phyloP scores from a whole-genome alignment of 2,329 filamentous ascomycete genomes.

The Trichoderma koningii region DNA sequence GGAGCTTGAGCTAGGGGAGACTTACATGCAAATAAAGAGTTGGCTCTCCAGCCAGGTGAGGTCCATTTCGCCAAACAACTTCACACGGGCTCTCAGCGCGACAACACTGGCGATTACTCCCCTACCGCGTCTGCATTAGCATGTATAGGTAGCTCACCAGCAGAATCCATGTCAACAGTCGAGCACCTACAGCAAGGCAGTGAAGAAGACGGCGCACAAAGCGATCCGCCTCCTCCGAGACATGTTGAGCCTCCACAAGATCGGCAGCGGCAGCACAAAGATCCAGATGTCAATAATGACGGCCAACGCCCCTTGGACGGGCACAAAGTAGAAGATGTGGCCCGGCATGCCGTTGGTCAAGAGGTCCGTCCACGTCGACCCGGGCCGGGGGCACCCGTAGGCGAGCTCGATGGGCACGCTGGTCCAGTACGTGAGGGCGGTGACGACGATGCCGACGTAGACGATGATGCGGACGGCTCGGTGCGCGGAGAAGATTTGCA shows the following conservation, averaged over 20 bases:
- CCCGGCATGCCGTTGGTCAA: slow-evolving; percentile 1
- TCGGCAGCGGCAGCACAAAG: slow-evolving; percentile 28
- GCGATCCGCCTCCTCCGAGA: slow-evolving; percentile 14
- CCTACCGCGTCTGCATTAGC: background rate
- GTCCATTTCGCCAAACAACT: background rate
- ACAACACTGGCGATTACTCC: slow-evolving; percentile 16
- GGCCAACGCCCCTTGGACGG: slow-evolving; percentile 21
- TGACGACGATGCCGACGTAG: slow-evolving; percentile 28
- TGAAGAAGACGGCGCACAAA: slow-evolving; percentile 28
- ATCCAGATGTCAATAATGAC: slow-evolving; percentile 29
- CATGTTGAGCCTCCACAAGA: slow-evolving; percentile 27
- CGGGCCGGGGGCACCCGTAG: background rate
- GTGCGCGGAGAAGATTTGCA: slow-evolving; percentile 29
- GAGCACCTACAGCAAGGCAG: slow-evolving; percentile 26
- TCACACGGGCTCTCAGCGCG: background rate
- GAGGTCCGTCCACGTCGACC: background rate
- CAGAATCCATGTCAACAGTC: too few species aligned
- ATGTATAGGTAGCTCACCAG: too few species aligned
- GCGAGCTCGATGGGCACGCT: background rate
- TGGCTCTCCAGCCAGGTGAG: background rate
- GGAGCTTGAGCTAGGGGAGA: background rate
- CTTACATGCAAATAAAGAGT: slow-evolving; percentile 18
- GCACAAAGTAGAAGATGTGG: background rate
- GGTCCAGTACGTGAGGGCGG: slow-evolving; percentile 21
- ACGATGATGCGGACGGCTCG: slow-evolving; percentile 21